Percentiles rank a stretch among this genome's conserved stretches.
Conservation (phyloP, 2,329 filamentous ascomycete species). For the Botrytis cinerea region DNA sequence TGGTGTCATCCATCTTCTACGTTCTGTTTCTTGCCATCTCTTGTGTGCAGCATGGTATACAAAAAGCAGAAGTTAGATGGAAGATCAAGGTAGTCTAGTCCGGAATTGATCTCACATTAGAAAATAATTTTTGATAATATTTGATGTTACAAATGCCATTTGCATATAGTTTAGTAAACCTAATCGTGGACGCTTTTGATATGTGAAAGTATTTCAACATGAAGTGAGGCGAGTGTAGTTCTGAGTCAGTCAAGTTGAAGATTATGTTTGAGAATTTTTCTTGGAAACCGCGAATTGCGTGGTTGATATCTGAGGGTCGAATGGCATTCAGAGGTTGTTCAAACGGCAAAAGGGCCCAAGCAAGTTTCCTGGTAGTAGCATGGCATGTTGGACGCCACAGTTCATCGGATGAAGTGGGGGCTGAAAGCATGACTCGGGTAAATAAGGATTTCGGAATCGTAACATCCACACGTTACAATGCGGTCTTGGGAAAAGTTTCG, state of each 20-base stretch:
- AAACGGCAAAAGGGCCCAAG: neutral
- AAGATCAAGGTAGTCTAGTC: conserved; percentile 44
- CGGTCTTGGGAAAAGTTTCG: neutral
- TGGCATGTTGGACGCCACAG: neutral
- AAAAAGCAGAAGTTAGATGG: conserved; percentile 43
- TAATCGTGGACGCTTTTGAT: neutral
- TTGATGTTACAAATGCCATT: conserved; percentile 1
- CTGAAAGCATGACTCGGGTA: neutral
- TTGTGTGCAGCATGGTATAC: conserved; percentile 23
- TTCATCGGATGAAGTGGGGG: neutral
- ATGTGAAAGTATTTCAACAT: neutral
- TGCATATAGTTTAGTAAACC: neutral
- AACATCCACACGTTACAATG: neutral
- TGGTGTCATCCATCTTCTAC: conserved; percentile 38
- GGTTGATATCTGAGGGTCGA: conserved; percentile 9
- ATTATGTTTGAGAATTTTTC: neutral
- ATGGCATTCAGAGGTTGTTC: neutral
- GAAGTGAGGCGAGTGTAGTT: neutral
- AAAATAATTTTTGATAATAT: conserved; percentile 32
- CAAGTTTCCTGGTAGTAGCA: neutral
- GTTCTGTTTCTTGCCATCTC: conserved; percentile 37
- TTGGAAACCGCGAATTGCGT: neutral
- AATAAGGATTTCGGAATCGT: neutral
- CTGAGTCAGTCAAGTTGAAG: neutral
- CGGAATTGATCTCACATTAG: conserved; percentile 44